phyloP scores from a whole-genome alignment of 2,329 filamentous ascomycete species.

The Fusarium sp. region DNA sequence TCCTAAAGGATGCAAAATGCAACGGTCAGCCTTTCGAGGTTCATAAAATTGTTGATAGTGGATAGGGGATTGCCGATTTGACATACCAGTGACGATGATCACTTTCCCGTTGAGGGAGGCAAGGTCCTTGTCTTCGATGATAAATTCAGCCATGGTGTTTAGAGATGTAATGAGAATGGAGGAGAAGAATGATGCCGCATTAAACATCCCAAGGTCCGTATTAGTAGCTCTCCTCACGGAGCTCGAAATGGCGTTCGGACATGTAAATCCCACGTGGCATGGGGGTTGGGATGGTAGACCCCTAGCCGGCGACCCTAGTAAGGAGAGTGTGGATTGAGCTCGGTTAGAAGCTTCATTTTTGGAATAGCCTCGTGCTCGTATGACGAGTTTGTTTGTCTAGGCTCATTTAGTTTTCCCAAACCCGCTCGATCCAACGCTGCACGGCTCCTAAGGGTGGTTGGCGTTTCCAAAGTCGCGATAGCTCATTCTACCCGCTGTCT shows the following conservation, averaged over 20 bases:
- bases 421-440: not conserved
- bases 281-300: not conserved
- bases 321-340: not conserved
- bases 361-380: not conserved
- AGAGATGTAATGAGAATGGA: not conserved
- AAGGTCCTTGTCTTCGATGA: constrained; percentile 59
- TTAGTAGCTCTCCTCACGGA: not conserved
- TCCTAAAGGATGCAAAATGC: constrained; percentile 48
- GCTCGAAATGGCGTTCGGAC: not conserved
- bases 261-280: not conserved
- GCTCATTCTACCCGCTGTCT: not conserved
- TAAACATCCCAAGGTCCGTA: not conserved
- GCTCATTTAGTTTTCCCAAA: not conserved
- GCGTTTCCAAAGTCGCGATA: not conserved
- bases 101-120: constrained; percentile 60
- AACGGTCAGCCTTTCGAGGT: not conserved
- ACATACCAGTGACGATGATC: constrained; percentile 61
- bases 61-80: not conserved
- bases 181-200: not conserved
- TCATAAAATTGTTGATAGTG: not conserved
- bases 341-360: not conserved
- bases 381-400: not conserved
- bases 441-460: not conserved
- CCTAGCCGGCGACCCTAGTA: not conserved
- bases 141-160: constrained; percentile 57